Evolutionary conservation across 352 stramenopile genomes (phyloP).

Genomic region (Globisporangium canariense): DNA sequence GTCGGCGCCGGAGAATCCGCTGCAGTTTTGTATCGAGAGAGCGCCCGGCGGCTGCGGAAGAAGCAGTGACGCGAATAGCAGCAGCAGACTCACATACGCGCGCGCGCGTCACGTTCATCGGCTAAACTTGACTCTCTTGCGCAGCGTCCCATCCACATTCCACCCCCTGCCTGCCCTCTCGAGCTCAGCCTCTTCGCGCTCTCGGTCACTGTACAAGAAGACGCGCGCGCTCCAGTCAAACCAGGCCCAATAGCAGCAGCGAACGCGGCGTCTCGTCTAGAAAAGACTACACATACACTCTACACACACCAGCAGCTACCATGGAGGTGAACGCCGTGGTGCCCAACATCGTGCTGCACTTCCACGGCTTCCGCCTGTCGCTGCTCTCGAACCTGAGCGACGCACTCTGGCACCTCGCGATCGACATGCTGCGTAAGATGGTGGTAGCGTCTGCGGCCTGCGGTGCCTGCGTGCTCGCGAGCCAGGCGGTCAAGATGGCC

Average conservation of each 20-base stretch:
- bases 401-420: constrained; percentile 18
- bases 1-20: neutral
- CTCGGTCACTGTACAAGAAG: neutral
- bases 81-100: too few species aligned
- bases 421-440: constrained; percentile 24
- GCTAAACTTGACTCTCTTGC: constrained; percentile 11
- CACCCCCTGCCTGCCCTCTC: neutral
- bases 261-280: constrained; percentile 11
- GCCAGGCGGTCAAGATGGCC: constrained; percentile 13
- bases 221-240: neutral
- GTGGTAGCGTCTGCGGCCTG: constrained; percentile 17
- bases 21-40: constrained; percentile 6
- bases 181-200: neutral
- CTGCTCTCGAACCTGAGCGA: constrained; percentile 24
- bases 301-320: neutral
- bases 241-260: neutral
- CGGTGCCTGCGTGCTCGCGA: constrained; percentile 11
- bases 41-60: constrained; percentile 2
- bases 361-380: constrained; percentile 49
- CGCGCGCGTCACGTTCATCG: constrained; percentile 3
- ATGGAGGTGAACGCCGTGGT: constrained; percentile 25
- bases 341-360: constrained; percentile 56
- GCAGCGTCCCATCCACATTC: neutral
- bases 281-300: constrained; percentile 6
- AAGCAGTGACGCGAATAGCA: constrained; percentile 10